Conservation (phyloP, 2,329 filamentous ascomycete species). For the Microsporum audouinii region DNA sequence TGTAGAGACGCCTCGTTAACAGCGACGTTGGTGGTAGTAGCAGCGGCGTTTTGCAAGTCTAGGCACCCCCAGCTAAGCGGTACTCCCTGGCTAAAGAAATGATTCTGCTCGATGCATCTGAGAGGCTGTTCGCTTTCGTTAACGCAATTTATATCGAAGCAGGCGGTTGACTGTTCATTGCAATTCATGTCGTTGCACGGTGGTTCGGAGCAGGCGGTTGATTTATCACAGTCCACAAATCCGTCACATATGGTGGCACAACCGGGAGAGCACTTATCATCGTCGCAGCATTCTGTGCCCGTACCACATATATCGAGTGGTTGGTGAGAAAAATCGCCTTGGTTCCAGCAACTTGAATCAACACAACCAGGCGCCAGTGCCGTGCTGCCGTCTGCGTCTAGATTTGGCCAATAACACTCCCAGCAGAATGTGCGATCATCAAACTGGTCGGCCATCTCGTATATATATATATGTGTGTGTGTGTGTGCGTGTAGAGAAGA, state of each 20-base stretch:
- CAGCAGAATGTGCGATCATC: slow-evolving; percentile 27
- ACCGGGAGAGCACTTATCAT: slow-evolving; percentile 29
- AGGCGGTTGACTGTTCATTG: slow-evolving; percentile 24
- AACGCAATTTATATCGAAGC: slow-evolving; percentile 28
- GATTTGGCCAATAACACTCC: slow-evolving; percentile 32
- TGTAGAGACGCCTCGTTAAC: slow-evolving; percentile 3
- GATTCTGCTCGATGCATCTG: background rate
- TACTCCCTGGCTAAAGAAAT: slow-evolving; percentile 4
- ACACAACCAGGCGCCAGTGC: slow-evolving; percentile 14
- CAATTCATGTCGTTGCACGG: slow-evolving; percentile 22
- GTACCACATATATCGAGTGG: slow-evolving; percentile 18
- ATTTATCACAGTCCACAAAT: slow-evolving; percentile 31
- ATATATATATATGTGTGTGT: background rate
- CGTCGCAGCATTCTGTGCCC: slow-evolving; percentile 31
- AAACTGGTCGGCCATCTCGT: slow-evolving; percentile 9
- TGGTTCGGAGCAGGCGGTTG: slow-evolving; percentile 27
- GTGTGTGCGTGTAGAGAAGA: background rate
- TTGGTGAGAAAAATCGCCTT: slow-evolving; percentile 22
- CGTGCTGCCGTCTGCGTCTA: slow-evolving; percentile 25
- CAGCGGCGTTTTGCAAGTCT: background rate
- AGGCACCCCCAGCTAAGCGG: slow-evolving; percentile 10
- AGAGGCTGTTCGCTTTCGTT: slow-evolving; percentile 7
- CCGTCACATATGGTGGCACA: slow-evolving; percentile 33
- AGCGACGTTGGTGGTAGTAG: background rate
- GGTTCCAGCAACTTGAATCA: slow-evolving; percentile 22